Conservation (phyloP, 2,329 filamentous ascomycete species). For the Colletotrichum simmondsii region DNA sequence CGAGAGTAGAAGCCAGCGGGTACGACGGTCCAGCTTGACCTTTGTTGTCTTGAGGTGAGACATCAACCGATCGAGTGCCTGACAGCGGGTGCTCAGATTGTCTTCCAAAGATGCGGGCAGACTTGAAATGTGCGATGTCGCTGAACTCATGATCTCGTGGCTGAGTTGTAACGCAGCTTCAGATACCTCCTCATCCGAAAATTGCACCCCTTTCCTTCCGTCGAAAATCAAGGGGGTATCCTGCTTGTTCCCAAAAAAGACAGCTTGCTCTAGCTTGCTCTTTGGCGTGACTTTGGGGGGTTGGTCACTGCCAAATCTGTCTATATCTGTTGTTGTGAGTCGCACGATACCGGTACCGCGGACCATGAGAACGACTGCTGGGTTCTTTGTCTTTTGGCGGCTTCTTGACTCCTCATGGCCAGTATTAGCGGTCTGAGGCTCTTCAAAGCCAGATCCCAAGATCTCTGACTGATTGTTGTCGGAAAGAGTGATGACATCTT, state of each 20-base stretch:
- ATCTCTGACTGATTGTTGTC: slow-evolving; percentile 72
- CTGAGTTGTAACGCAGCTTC: slow-evolving; percentile 83
- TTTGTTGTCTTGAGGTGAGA: slow-evolving; percentile 75
- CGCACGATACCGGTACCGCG: slow-evolving; percentile 72
- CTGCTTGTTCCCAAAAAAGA: slow-evolving; percentile 87
- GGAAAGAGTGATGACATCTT: slow-evolving; percentile 87
- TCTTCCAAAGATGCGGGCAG: slow-evolving; percentile 82
- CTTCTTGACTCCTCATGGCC: slow-evolving; percentile 58
- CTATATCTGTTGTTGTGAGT: slow-evolving; percentile 67
- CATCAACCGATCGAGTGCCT: slow-evolving; percentile 81
- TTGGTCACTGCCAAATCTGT: slow-evolving; percentile 67
- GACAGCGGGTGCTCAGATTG: slow-evolving; percentile 79
- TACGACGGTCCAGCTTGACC: slow-evolving; percentile 71
- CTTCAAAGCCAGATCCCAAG: slow-evolving; percentile 72
- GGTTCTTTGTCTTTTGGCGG: slow-evolving; percentile 70
- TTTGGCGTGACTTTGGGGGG: slow-evolving; percentile 79
- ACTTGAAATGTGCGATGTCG: slow-evolving; percentile 78
- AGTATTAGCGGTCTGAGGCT: slow-evolving; percentile 52
- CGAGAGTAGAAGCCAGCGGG: slow-evolving; percentile 85
- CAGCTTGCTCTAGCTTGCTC: slow-evolving; percentile 91
- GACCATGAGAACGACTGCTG: slow-evolving; percentile 70
- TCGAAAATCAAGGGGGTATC: slow-evolving; percentile 91
- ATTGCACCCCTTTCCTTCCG: slow-evolving; percentile 72
- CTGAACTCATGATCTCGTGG: slow-evolving; percentile 82
- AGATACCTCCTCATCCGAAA: slow-evolving; percentile 77